Base-by-base conservation (phyloP, 2,329 filamentous ascomycete genomes). In the Pseudogymnoascus sp. region DNA sequence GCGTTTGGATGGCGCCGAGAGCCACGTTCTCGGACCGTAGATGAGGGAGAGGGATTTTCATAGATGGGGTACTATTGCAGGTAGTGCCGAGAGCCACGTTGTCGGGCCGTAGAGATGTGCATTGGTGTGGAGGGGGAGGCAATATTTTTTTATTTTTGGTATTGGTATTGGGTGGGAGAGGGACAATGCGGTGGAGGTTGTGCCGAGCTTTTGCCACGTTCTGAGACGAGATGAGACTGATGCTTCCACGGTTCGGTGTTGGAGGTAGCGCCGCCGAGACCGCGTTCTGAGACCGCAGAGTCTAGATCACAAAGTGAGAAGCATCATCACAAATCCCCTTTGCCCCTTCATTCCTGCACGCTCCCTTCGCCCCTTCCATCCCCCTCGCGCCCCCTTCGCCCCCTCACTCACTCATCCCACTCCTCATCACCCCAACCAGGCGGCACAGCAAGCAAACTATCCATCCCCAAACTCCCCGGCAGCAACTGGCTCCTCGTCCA, bases 401-500 rank as follows among this genome's bases (percentile, higher is more conserved):
- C 42, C 25, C 21, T 12, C 42, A 12, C 25, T 52, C 25, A 52
- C 42, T 52, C 40, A 15, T 39, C 40, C 42, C 42, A 52, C 4
- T 15, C 42, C 25, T 48, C 45, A 2, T 33, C 45, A n/a, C 45
- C 45, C 29, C 15, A 55, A 0, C 45, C 45, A 10, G 45, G 45
- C 45, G 45, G 45, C 45, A 55, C 31, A 55, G 27, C 45, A 55
- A 55, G 45, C 45, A 55, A 55, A 55, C 45, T 55, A 55, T 55
- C 45, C 45, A 55, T 55, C 45, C 45, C 45, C 45, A 55, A 33
- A 12, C 45, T 55, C 27, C 45, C 45, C 2, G 45, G 45, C 45
- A 55, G 7, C 45, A 55, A 18, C 27, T 55, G 45, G 5, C 45
- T 55, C 45, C 45, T 55, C 27, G 45, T 55, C 45, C 45, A 55